A percentile compares a stretch with the other conserved stretches of the same genome.
Evolutionary conservation across 306 rosid species (phyloP).

Genomic region (Glycine soja): DNA sequence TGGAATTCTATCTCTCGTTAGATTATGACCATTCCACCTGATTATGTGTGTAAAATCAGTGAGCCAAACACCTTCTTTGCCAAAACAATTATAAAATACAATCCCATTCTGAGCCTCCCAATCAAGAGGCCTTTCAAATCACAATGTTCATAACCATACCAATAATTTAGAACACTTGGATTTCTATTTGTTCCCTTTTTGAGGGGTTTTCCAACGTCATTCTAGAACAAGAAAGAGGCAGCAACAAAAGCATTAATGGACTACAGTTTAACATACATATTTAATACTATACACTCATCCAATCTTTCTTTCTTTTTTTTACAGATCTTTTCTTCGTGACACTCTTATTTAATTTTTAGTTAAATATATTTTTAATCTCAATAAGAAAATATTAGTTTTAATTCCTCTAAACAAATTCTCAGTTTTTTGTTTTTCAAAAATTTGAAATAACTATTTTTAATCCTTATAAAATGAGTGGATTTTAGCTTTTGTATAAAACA

Average conservation of each 20-base stretch:
- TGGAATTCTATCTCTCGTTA: not conserved
- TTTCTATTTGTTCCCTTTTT: slow-evolving; percentile 18
- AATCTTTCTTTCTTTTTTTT: not conserved
- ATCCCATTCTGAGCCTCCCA: not conserved
- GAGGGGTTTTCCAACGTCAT: slow-evolving; percentile 9
- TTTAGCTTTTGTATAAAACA: too few relatives aligned
- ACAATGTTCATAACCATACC: not conserved
- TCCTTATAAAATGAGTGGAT: too few relatives aligned
- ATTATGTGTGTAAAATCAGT: not conserved
- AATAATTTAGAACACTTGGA: not conserved
- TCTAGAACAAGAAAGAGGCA: not conserved
- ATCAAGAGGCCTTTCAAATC: not conserved
- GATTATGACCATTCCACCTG: not conserved
- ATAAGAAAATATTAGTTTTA: too few relatives aligned
- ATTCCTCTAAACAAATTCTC: too few relatives aligned
- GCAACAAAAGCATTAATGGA: not conserved
- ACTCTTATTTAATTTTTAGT: slow-evolving; percentile 9
- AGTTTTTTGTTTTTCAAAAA: too few relatives aligned
- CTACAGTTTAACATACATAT: not conserved
- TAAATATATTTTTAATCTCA: too few relatives aligned
- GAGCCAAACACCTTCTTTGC: slow-evolving; percentile 12
- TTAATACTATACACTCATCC: not conserved
- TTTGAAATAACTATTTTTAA: too few relatives aligned
- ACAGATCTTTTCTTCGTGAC: not conserved
- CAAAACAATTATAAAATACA: not conserved